Evolutionary conservation across 176 grass and related monocot genomes (phyloP), one percentile per base, ranked within the genome.

Genomic region (Melocanna baccifera): DNA sequence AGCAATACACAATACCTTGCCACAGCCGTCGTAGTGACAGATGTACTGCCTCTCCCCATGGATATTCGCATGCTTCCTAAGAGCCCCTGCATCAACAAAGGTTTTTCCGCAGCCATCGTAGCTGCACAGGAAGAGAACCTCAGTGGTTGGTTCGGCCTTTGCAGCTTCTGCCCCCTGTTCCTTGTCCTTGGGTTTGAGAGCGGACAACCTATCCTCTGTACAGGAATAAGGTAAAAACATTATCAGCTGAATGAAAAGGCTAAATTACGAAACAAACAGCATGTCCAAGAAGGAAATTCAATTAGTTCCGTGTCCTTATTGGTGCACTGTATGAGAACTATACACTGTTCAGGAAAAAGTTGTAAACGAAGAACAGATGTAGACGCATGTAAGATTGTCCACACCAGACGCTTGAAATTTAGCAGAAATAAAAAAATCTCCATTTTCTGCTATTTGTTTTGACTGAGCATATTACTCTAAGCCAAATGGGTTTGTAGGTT

Each of bases 101-200:
- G 90, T 93, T 81, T 92, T 96, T 61, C 91, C 89, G 5, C 91
- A 99, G 69, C 93, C 91, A 62, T 94, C 96, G 30, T 91, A 99
- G 82, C 86, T 99, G 76, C 96, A 99, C 32, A 99, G 83, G 84
- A 96, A 99, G 46, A 99, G 93, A 75, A 93, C 83, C 70, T 99
- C 96, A 1, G 91, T 95, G 75, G 88, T 87, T 10, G 86, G 93
- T 67, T 96, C 91, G 10, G 89, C 74, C 28, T 87, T 94, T 47
- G 81, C 69, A 65, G 75, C 68, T 75, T 94, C 86, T 61, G 36
- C 72, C 26, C 71, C 93, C 39, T 86, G 81, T 77, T 92, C 81
- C 77, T 88, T 94, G 48, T 73, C 77, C 73, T 89, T 96, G 34
- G 86, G 84, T 85, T 78, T 92, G 34, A 99, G 71, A 89, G 96